Percentiles rank a stretch among this genome's conserved stretches.
phyloP scores from a whole-genome alignment of 1,139 yeast species.

The Debaryomycetaceae sp. region DNA sequence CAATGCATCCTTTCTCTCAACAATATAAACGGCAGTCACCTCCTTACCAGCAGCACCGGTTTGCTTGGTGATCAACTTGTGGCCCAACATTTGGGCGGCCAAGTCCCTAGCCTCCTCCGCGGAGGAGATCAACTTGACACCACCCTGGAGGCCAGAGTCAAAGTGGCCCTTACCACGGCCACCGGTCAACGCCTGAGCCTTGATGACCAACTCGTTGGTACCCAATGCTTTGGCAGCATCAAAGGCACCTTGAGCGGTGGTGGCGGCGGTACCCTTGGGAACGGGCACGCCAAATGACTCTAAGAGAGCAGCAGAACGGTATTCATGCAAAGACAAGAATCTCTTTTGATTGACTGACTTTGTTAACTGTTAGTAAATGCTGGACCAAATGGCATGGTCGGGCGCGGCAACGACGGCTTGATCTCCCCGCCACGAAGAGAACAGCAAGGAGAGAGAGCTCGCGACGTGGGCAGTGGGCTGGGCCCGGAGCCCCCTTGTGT shows the following conservation, averaged over 20 bases:
- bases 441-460: slow-evolving; percentile 1
- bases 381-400: neutral
- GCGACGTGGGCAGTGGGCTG: neutral
- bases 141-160: slow-evolving; percentile 93
- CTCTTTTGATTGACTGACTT: slow-evolving; percentile 44
- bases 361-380: slow-evolving; percentile 11
- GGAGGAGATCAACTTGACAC: slow-evolving; percentile 84
- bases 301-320: slow-evolving; percentile 87
- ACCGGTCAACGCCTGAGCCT: slow-evolving; percentile 98
- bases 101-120: slow-evolving; percentile 85
- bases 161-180: slow-evolving; percentile 99
- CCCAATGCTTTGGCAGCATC: slow-evolving; percentile 64
- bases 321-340: slow-evolving; percentile 88
- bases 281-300: slow-evolving; percentile 82
- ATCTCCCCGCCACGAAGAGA: neutral
- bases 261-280: slow-evolving; percentile 89
- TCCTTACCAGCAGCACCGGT: slow-evolving; percentile 97
- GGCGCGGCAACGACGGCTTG: no score
- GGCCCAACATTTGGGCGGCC: slow-evolving; percentile 86
- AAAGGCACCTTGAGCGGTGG: slow-evolving; percentile 84
- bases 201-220: slow-evolving; percentile 81
- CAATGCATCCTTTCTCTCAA: slow-evolving; percentile 88
- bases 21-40: slow-evolving; percentile 94
- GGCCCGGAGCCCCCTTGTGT: neutral
- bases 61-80: slow-evolving; percentile 95